Evolutionary conservation across 2,329 filamentous ascomycete genomes (phyloP), one percentile per base, ranked within the genome.

Genomic region (Trichoderma sp.): DNA sequence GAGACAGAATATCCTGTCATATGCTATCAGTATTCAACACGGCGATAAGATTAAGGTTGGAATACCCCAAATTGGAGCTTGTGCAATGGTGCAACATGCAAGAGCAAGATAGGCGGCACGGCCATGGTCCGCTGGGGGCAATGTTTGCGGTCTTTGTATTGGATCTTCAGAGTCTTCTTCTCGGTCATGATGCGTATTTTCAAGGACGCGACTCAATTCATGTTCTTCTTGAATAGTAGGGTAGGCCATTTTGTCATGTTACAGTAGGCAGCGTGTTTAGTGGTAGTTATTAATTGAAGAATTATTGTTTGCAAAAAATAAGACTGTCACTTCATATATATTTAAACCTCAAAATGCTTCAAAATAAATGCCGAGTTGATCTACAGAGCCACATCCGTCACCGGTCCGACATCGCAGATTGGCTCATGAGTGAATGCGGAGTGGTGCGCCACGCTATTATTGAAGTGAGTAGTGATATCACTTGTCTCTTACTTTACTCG

Each of bases 1-100:
- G 89, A 85, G 69, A 90, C 90, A 0, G 90, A 88, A 71, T 92
- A 92, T 2, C 90, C 90, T 92, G 53, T 0, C 12, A 0, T 3
- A 23, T 11, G 1, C 7, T 28, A 36, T 70, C 11, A 70, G 43
- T n/a, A n/a, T n/a, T 36, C 32, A 70, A 34, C 32, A 36, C 1
- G 15, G 13, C 0, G 39, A 12, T 11, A 17, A 30, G 30, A 13
- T 50, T 39, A n/a, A 34, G 34, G 12, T 13, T 66, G 8, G 47
- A 63, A n/a, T 74, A 75, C 79, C 79, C 79, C 79, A 80, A n/a
- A 80, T 79, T 1, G 79, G 79, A 30, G 76, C 78, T 69, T 80
- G 79, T 2, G 79, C 79, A 32, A 77, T 70, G 2, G 77, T 79
- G 28, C 78, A 80, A 13, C 79, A 80, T 36, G 74, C 74, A 23